phyloP scores from a whole-genome alignment of 2,329 filamentous ascomycete species.

The Emydomyces testavorans region DNA sequence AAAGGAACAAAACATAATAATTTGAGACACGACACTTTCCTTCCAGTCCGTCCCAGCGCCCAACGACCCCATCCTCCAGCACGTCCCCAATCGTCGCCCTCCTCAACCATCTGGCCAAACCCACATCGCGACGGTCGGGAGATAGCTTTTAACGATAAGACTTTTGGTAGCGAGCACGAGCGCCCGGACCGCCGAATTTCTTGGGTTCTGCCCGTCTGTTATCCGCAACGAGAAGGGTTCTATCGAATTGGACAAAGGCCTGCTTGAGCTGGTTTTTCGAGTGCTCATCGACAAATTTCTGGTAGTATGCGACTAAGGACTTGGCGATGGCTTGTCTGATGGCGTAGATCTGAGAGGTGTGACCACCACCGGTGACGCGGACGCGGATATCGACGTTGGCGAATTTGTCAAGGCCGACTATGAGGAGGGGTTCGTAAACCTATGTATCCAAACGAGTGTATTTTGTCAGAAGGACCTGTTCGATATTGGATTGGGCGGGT shows the following conservation, averaged over 20 bases:
- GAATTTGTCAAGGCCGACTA: slow-evolving; percentile 96
- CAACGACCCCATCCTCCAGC: slow-evolving; percentile 8
- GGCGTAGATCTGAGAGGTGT: slow-evolving; percentile 94
- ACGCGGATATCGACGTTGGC: slow-evolving; percentile 93
- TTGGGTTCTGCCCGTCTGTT: slow-evolving; percentile 99
- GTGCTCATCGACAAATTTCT: slow-evolving; percentile 99
- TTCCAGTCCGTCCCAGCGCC: slow-evolving; percentile 11
- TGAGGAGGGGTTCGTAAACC: slow-evolving; percentile 98
- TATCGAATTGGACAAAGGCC: slow-evolving; percentile 88
- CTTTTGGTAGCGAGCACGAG: slow-evolving; percentile 95
- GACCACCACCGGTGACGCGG: slow-evolving; percentile 91
- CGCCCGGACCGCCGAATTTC: slow-evolving; percentile 77
- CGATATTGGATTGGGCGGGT: neutral
- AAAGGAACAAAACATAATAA: slow-evolving; percentile 10
- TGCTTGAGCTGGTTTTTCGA: slow-evolving; percentile 99
- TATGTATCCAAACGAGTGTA: slow-evolving; percentile 26
- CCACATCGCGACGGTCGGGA: slow-evolving; percentile 8
- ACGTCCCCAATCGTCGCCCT: neutral
- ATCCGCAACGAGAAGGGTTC: slow-evolving; percentile 95
- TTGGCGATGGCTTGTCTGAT: slow-evolving; percentile 99
- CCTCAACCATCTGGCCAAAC: slow-evolving; percentile 4
- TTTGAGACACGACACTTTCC: slow-evolving; percentile 10
- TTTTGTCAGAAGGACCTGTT: neutral
- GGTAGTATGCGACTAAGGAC: slow-evolving; percentile 96
- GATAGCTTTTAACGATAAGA: slow-evolving; percentile 87